Base-by-base conservation (phyloP, 139 green algal species). In the Coccomyxa sp. region DNA sequence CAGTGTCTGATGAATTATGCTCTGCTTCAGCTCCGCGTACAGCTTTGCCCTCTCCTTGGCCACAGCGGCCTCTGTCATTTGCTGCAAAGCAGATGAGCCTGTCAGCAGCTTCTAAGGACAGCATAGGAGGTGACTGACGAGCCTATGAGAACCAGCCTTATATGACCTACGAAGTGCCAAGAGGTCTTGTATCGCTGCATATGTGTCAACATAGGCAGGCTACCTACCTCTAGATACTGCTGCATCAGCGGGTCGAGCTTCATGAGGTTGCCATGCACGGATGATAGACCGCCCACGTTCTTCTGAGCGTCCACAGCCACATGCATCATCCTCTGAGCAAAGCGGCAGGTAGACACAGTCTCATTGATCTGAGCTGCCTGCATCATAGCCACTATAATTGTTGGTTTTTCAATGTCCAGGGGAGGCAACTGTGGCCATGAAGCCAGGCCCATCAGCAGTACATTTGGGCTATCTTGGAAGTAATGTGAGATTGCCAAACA, bases 301-400 rank as follows among this genome's bases (percentile, higher is more conserved):
- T 73, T 73, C 12, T 75, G 79, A 36, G 79, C 79, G 68, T 82
- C 64, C n/a, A 79, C 79, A 22, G 79, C 64, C 27, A 95, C 76
- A 27, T 82, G 79, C 84, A 88, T 87, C 89, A 95, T 93, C 41
- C 88, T 83, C 77, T 91, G 80, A 16, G 90, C 89, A 87, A 96
- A 94, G 69, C 87, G 86, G 82, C 88, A 94, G 8, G 90, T 95
- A 58, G 87, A 91, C 33, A 96, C 73, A 22, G 88, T 93, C 79
- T 96, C 92, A 55, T 89, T 86, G 37, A 89, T 81, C 76, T 93
- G 86, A 37, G 70, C 72, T 10, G 12, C 68, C 77, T 81, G 77
- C 69, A 71, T 7, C 40, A 6, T 16, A 70, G 35, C n/a, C 50
- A 64, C 50, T 31, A 2, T 3, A 22, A 64, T 6, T 64, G 22